phyloP scores from a whole-genome alignment of 495 filamentous ascomycete genomes.

The Recurvomyces mirabilis region DNA sequence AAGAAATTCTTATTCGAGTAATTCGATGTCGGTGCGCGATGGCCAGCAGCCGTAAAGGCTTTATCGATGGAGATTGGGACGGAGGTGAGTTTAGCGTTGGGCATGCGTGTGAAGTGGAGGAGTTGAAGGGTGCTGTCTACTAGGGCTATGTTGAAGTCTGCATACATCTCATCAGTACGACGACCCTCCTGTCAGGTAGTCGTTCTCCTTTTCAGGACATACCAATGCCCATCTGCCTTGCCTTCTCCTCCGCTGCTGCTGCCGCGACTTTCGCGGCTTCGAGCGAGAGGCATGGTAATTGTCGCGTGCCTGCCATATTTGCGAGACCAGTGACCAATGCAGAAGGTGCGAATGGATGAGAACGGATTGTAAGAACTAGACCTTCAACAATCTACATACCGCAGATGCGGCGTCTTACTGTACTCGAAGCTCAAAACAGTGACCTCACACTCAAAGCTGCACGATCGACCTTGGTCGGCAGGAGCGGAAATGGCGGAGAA shows the following conservation, averaged over 20 bases:
- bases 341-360: too few species aligned
- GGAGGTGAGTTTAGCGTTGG: constrained; percentile 31
- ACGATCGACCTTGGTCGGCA: too few species aligned
- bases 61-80: constrained; percentile 35
- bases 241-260: constrained; percentile 25
- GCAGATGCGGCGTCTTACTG: too few species aligned
- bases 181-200: neutral
- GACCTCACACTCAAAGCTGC: too few species aligned
- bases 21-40: constrained; percentile 27
- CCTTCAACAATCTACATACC: too few species aligned
- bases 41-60: constrained; percentile 33
- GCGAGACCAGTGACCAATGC: too few species aligned
- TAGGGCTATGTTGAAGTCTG: constrained; percentile 32
- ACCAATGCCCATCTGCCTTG: constrained; percentile 26
- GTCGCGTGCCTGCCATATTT: too few species aligned
- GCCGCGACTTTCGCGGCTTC: constrained; percentile 27
- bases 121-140: constrained; percentile 28
- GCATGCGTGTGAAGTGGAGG: constrained; percentile 32
- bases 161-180: neutral
- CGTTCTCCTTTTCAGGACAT: constrained; percentile 5
- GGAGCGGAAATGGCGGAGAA: too few species aligned
- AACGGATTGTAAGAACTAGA: too few species aligned
- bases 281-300: constrained; percentile 25
- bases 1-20: constrained; percentile 29
- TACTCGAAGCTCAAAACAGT: too few species aligned